Evolutionary conservation across 495 filamentous ascomycete genomes (phyloP), one percentile per base, ranked within the genome.

Genomic region (Pseudomonodictys pantanalensis): DNA sequence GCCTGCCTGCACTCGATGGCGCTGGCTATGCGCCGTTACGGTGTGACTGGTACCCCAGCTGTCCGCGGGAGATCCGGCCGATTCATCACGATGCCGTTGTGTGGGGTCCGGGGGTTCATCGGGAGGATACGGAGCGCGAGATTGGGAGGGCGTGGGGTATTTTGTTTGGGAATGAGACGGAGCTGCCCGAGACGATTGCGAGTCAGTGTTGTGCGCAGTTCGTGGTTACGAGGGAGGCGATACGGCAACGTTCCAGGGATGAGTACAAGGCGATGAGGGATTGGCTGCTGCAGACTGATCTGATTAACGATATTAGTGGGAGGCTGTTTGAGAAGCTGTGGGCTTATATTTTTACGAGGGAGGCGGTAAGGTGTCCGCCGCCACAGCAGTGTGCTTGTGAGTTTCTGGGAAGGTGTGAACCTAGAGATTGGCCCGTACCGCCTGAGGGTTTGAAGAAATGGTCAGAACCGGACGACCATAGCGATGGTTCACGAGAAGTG

Each of bases 261-360:
- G 80, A 81, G 15, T 91, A 81, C 68, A 68, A 83, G 38, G 79
- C 72, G 48, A 83, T 81, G 65, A 78, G 86, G 30, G 80, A 88
- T 69, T 90, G 86, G 86, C 69, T 90, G 26, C 61, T 88, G 18
- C 73, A 77, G 35, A 86, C 82, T 11, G 73, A 79, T 23, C 66
- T 83, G 30, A 79, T 78, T 58, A 84, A 90, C 68, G 83, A 82
- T 55, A 76, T 90, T 43, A 78, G 82, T 2, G 87, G 87, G 3
- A 78, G 86, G 24, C 77, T 88, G 10, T 86, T 83, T 79, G 87
- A 89, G 74, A 89, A 90, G 68, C 71, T 86, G 4, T 90, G 85
- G 84, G 56, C 56, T 5, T 58, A 51, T 42, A 51, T 58, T 22
- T 33, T 58, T 20, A 58, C 56, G 4, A 29, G 30, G 6, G 56